A percentile compares a stretch with the other conserved stretches of the same genome.
These are phyloP conservation scores for Pythium oligandrum DNA, from an alignment of 352 stramenopile species.

Conservation along the genomic window DNA sequence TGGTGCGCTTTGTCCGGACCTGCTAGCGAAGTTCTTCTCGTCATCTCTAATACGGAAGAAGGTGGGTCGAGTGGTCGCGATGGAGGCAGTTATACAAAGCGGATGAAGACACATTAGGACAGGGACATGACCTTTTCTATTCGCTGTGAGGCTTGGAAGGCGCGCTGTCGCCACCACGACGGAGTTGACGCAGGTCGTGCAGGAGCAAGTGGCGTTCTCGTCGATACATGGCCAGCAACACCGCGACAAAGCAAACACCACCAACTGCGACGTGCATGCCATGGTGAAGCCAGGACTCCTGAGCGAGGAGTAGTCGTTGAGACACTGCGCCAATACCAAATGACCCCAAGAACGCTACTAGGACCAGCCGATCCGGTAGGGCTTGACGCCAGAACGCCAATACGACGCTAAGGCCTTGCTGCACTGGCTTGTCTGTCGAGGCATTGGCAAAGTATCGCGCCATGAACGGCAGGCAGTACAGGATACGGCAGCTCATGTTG, in stretches of 20 bases:
- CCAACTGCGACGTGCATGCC: slow-evolving; percentile 43
- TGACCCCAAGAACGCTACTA: slow-evolving; percentile 36
- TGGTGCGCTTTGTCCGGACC: background rate
- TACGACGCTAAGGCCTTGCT: slow-evolving; percentile 1
- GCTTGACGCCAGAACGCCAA: slow-evolving; percentile 47
- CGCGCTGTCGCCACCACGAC: background rate
- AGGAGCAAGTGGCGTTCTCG: slow-evolving; percentile 44
- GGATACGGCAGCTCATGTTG: slow-evolving; percentile 83
- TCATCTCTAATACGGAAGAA: too few species aligned
- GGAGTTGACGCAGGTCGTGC: slow-evolving; percentile 14
- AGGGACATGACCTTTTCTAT: background rate
- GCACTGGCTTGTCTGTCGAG: background rate
- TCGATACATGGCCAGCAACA: slow-evolving; percentile 33
- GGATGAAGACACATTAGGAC: too few species aligned
- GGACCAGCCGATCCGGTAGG: slow-evolving; percentile 43
- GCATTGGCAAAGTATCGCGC: slow-evolving; percentile 39
- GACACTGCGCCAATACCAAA: slow-evolving; percentile 37
- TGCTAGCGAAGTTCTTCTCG: background rate
- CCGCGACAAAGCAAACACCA: slow-evolving; percentile 33
- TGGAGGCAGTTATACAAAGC: too few species aligned
- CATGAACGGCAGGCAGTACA: slow-evolving; percentile 76
- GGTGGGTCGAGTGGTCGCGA: too few species aligned
- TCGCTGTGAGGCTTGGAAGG: slow-evolving; percentile 5
- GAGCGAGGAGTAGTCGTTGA: slow-evolving; percentile 30
- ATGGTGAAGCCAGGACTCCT: slow-evolving; percentile 32